Evolutionary conservation across 805 yeast genomes (phyloP).

Genomic region (Candida piceae): DNA sequence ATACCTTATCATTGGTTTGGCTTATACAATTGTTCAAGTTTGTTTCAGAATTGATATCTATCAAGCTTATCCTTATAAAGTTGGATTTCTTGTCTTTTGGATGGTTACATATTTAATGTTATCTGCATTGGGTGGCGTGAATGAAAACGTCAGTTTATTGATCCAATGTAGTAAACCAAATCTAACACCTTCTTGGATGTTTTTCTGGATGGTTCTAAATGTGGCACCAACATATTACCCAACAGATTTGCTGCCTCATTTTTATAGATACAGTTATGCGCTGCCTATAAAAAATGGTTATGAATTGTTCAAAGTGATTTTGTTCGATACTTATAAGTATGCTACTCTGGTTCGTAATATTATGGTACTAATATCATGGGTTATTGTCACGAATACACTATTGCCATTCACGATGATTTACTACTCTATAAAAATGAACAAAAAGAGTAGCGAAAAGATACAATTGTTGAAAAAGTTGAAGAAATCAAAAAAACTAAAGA

Average conservation of each 20-base stretch:
- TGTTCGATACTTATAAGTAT: slow-evolving; percentile 47
- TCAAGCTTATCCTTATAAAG: slow-evolving; percentile 46
- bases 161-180: slow-evolving; percentile 50
- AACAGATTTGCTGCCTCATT: slow-evolving; percentile 44
- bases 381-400: slow-evolving; percentile 39
- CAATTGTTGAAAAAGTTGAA: slow-evolving; percentile 11
- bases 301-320: slow-evolving; percentile 51
- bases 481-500: slow-evolving; percentile 4
- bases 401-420: slow-evolving; percentile 34
- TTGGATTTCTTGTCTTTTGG: slow-evolving; percentile 71
- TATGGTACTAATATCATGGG: slow-evolving; percentile 58
- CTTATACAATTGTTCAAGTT: slow-evolving; percentile 54
- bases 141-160: slow-evolving; percentile 55
- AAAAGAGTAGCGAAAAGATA: slow-evolving; percentile 10
- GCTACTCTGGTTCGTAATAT: slow-evolving; percentile 56
- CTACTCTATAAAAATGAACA: slow-evolving; percentile 11
- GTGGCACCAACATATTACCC: slow-evolving; percentile 63
- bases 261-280: slow-evolving; percentile 62
- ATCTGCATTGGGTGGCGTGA: slow-evolving; percentile 66
- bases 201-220: slow-evolving; percentile 62
- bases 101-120: slow-evolving; percentile 54
- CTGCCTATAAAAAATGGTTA: slow-evolving; percentile 60
- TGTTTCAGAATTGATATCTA: slow-evolving; percentile 61
- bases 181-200: slow-evolving; percentile 58
- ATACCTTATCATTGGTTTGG: slow-evolving; percentile 48